Base-by-base conservation (phyloP, 1,139 yeast species). In the Candida buenavistaensis region DNA sequence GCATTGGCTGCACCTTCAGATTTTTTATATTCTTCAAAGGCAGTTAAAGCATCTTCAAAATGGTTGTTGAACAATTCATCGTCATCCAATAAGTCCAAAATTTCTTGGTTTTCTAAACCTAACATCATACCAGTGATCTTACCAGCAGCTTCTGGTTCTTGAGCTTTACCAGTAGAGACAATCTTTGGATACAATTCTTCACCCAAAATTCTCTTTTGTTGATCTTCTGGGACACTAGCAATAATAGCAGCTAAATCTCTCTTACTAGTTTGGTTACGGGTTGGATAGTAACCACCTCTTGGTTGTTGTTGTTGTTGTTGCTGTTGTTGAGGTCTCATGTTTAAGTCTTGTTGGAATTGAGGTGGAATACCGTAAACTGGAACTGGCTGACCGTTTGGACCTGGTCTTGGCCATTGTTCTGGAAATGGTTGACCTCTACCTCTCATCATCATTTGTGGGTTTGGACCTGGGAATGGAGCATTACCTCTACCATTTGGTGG, bases 91-190 rank as follows among this genome's bases (percentile, higher is more conserved):
- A 92, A 77, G 47, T 86, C 84, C 60, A 90, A 72, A 55, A 94
- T 86, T 72, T 92, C 97, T 59, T 81, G 80, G 69, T 86, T 87
- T 60, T 89, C 95, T 80, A 92, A 82, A 63, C 90, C 97, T 62
- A 92, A 80, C 76, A 92, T 82, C 98, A 92, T 92, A 74, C 97
- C 98, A 52, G 99, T 92, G 63, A 92, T 89, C 78, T 90, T 92
- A 72, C 97, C 96, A 52, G 97, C 97, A 60, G 96, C 90, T 68
- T 88, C 96, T 45, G 87, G 87, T 60, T 87, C 95, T 55, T 75
- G 77, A 46, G 81, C 82, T 64, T 85, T 82, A 60, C 95, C 95
- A 59, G 92, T 86, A 52, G 90, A 81, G 51, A 84, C 82, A 59
- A 94, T 85, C 80, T 83, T 88, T 62, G 95, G 94, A 78, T 90